Evolutionary conservation across 78 protist genomes (phyloP).

Genomic region (Anaeramoeba flamelloides): DNA sequence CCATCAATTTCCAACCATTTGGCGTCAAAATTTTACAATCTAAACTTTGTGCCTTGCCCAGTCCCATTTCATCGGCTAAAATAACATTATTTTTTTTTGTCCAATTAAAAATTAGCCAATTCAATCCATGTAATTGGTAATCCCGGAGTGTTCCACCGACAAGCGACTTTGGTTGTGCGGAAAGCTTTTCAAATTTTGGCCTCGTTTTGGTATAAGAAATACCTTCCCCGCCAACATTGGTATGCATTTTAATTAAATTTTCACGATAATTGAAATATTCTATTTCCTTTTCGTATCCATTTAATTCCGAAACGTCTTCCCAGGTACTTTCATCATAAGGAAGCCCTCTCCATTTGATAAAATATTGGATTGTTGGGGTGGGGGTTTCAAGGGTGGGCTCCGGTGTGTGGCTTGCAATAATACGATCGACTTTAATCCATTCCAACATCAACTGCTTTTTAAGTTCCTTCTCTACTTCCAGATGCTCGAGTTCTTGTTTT

Average conservation of each 20-base stretch:
- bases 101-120: neutral
- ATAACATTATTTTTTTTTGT: neutral
- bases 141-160: neutral
- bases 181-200: neutral
- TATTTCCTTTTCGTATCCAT: neutral
- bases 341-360: slow-evolving; percentile 56
- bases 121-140: neutral
- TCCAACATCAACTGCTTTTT: neutral
- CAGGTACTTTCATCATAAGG: slow-evolving; percentile 61
- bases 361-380: slow-evolving; percentile 13
- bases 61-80: neutral
- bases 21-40: neutral
- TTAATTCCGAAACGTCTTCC: slow-evolving; percentile 31
- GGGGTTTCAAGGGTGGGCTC: neutral
- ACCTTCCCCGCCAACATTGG: neutral
- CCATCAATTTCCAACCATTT: neutral
- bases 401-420: neutral
- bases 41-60: neutral
- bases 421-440: neutral
- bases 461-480: neutral
- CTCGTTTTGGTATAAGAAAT: neutral
- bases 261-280: neutral
- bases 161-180: neutral
- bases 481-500: neutral
- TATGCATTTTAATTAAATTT: too few species aligned